phyloP scores from a whole-genome alignment of 331 rosid species.

The Acacia pycnantha region DNA sequence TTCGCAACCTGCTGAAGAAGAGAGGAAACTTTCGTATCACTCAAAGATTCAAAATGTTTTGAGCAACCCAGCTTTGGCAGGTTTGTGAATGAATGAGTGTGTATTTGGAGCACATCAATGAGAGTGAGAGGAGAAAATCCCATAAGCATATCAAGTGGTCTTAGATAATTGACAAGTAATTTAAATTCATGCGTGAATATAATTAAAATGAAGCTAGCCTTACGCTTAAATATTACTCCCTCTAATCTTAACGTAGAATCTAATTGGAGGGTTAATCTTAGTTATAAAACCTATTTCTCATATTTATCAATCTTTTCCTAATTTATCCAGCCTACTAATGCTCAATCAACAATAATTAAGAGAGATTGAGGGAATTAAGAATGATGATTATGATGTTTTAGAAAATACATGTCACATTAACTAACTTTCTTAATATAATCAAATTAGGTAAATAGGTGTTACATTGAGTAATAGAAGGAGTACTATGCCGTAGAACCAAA shows the following conservation, averaged over 20 bases:
- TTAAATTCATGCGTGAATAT: neutral
- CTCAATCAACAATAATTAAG: too few species aligned
- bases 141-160: neutral
- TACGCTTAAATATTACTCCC: too few species aligned
- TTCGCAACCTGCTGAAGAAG: slow-evolving; percentile 40
- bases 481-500: neutral
- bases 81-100: slow-evolving; percentile 22
- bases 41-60: slow-evolving; percentile 51
- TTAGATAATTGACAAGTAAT: neutral
- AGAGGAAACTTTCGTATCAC: slow-evolving; percentile 32
- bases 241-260: neutral
- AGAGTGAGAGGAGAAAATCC: neutral
- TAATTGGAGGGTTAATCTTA: too few species aligned
- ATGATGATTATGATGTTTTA: too few species aligned
- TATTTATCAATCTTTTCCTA: too few species aligned
- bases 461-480: too few species aligned
- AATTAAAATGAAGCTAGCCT: neutral
- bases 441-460: too few species aligned
- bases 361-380: too few species aligned
- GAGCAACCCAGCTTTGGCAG: slow-evolving; percentile 51
- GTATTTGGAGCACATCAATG: neutral
- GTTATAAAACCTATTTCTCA: too few species aligned
- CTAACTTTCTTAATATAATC: too few species aligned
- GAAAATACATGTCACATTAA: too few species aligned
- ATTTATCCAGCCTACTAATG: too few species aligned